Percentiles rank a stretch among this genome's conserved stretches.
Evolutionary conservation across 176 grass and related monocot species (phyloP).

Genomic region (Lolium rigidum): DNA sequence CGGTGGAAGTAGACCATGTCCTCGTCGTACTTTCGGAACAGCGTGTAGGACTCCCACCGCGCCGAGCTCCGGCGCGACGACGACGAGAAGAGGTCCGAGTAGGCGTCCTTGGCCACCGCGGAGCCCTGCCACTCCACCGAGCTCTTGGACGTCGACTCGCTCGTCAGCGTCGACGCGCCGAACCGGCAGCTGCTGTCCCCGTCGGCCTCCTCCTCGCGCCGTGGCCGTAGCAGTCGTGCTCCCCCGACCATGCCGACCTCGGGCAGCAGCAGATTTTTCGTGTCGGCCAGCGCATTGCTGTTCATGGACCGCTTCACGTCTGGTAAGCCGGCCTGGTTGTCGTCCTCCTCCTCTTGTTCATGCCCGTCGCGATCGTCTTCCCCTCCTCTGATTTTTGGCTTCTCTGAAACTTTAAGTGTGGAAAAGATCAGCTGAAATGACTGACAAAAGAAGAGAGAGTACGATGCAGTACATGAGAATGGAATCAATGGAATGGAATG

Average conservation of each 20-base stretch:
- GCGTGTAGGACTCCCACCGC: slow-evolving; percentile 84
- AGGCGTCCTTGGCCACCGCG: slow-evolving; percentile 63
- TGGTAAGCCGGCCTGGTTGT: background rate
- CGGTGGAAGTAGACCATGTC: slow-evolving; percentile 95
- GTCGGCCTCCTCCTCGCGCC: slow-evolving; percentile 12
- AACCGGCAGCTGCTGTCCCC: slow-evolving; percentile 48
- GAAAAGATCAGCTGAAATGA: background rate
- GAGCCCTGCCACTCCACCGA: slow-evolving; percentile 95
- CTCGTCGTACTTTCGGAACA: slow-evolving; percentile 94
- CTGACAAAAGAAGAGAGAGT: background rate
- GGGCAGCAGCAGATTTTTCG: slow-evolving; percentile 34
- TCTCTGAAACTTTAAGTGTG: slow-evolving; percentile 24
- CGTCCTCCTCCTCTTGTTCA: background rate
- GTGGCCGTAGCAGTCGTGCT: background rate
- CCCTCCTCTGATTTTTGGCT: slow-evolving; percentile 6
- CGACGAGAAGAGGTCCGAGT: slow-evolving; percentile 89
- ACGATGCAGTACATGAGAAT: background rate
- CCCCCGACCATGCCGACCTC: slow-evolving; percentile 18
- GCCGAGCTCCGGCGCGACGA: slow-evolving; percentile 92
- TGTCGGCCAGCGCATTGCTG: slow-evolving; percentile 31
- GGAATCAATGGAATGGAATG: background rate
- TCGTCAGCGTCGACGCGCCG: slow-evolving; percentile 62
- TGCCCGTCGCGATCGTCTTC: background rate
- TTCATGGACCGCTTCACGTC: slow-evolving; percentile 41
- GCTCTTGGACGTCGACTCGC: slow-evolving; percentile 97